Conservation (phyloP, 164 flowering plant species). For the Litsea cubeba region DNA sequence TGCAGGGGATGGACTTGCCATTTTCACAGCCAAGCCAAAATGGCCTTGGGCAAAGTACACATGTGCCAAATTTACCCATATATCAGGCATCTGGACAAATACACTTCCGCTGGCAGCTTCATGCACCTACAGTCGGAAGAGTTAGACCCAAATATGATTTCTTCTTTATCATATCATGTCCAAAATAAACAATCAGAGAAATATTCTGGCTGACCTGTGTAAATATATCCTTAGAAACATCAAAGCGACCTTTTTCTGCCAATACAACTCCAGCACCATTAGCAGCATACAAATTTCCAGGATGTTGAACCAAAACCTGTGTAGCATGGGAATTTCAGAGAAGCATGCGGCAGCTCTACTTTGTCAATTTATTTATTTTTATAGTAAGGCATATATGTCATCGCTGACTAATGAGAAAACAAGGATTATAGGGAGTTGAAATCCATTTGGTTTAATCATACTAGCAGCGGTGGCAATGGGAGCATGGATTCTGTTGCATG, state of each 20-base stretch:
- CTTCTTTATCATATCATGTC: not conserved
- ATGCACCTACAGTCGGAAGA: slow-evolving; percentile 58
- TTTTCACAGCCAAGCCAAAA: slow-evolving; percentile 84
- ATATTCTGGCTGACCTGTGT: slow-evolving; percentile 53
- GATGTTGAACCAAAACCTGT: slow-evolving; percentile 75
- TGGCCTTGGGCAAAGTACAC: slow-evolving; percentile 99
- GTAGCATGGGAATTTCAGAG: not conserved
- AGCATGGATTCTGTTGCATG: too few relatives aligned
- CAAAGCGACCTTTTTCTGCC: slow-evolving; percentile 97
- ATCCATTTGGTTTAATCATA: not conserved
- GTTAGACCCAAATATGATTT: not conserved
- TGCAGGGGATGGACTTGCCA: slow-evolving; percentile 37
- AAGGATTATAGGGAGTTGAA: not conserved
- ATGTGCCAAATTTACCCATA: slow-evolving; percentile 95
- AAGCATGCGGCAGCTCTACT: not conserved
- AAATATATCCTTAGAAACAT: slow-evolving; percentile 87
- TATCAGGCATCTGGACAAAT: slow-evolving; percentile 97
- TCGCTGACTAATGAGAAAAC: not conserved
- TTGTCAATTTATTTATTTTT: not conserved
- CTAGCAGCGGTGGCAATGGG: not conserved
- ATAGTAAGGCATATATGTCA: not conserved
- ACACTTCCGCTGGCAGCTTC: slow-evolving; percentile 95
- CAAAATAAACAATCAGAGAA: not conserved
- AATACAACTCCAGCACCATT: slow-evolving; percentile 90
- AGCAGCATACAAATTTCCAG: slow-evolving; percentile 88